Evolutionary conservation across 495 filamentous ascomycete species (phyloP).

Genomic region (Penicillium canescens): DNA sequence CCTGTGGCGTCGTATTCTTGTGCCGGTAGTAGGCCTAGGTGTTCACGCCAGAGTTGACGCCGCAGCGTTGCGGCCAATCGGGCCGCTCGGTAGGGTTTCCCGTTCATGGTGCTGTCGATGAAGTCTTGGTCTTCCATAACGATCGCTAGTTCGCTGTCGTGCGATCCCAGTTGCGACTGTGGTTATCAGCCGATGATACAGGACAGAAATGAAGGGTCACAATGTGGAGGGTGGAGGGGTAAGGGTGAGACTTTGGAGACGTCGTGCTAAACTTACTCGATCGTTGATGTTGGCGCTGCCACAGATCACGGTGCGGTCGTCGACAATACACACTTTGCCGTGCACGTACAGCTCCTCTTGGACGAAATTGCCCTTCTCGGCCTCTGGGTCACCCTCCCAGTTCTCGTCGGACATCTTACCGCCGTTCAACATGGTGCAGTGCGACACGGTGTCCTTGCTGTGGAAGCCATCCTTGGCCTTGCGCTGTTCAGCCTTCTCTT

Average conservation of each 20-base stretch:
- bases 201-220: slow-evolving; percentile 1
- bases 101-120: slow-evolving; percentile 78
- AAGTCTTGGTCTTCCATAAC: slow-evolving; percentile 83
- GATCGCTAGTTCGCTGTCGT: slow-evolving; percentile 90
- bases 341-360: slow-evolving; percentile 97
- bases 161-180: slow-evolving; percentile 78
- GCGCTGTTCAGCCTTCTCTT: slow-evolving; percentile 49
- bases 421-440: slow-evolving; percentile 75
- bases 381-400: slow-evolving; percentile 70
- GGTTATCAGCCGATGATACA: slow-evolving; percentile 12
- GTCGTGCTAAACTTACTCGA: slow-evolving; percentile 47
- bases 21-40: slow-evolving; percentile 78
- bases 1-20: slow-evolving; percentile 69
- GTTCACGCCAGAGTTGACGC: slow-evolving; percentile 88
- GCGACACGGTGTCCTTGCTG: slow-evolving; percentile 70
- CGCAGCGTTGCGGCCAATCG: slow-evolving; percentile 79
- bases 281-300: slow-evolving; percentile 93
- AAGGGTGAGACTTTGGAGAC: not conserved
- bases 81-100: slow-evolving; percentile 70
- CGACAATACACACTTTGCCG: slow-evolving; percentile 82
- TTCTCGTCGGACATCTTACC: slow-evolving; percentile 64
- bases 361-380: slow-evolving; percentile 81
- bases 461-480: slow-evolving; percentile 36
- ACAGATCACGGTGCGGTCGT: slow-evolving; percentile 80
- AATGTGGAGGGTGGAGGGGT: not conserved